These are phyloP conservation scores for Trypethelium eluteriae DNA, from an alignment of 495 filamentous ascomycete species.

Conservation along the genomic window DNA sequence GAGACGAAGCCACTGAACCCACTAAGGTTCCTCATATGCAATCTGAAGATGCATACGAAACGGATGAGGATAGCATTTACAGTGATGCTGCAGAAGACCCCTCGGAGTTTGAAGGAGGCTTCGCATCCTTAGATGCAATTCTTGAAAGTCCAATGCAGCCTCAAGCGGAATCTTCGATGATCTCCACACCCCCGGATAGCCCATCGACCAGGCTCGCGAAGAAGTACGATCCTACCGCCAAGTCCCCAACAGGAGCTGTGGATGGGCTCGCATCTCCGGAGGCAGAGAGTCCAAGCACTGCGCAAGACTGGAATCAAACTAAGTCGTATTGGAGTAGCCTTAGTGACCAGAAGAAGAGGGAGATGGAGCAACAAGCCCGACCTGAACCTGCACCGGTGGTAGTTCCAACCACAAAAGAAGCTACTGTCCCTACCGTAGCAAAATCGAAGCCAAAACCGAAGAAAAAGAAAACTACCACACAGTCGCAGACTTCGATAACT, in stretches of 20 bases:
- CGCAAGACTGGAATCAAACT: constrained; percentile 53
- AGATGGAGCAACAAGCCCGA: constrained; percentile 48
- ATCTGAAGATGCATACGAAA: neutral
- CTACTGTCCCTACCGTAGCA: constrained; percentile 21
- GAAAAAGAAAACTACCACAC: constrained; percentile 32
- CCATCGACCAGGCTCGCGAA: constrained; percentile 15
- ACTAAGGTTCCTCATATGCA: neutral
- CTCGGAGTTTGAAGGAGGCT: constrained; percentile 61
- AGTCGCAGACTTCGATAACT: constrained; percentile 28
- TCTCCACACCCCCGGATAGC: constrained; percentile 23
- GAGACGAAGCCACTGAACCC: neutral
- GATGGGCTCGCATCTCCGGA: neutral
- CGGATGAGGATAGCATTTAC: constrained; percentile 61
- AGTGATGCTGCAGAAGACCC: constrained; percentile 82
- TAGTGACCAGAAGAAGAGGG: constrained; percentile 48
- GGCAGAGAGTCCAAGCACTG: constrained; percentile 8
- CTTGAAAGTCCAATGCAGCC: constrained; percentile 51
- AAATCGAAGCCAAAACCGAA: constrained; percentile 34
- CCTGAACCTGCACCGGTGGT: constrained; percentile 33
- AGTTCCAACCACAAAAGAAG: constrained; percentile 38
- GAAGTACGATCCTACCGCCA: constrained; percentile 6
- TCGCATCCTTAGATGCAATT: constrained; percentile 77
- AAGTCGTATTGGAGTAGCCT: constrained; percentile 59
- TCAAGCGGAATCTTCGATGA: constrained; percentile 10
- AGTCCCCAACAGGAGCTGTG: neutral